Conservation (phyloP, 2,329 filamentous ascomycete species). For the Stagonosporopsis vannaccii region DNA sequence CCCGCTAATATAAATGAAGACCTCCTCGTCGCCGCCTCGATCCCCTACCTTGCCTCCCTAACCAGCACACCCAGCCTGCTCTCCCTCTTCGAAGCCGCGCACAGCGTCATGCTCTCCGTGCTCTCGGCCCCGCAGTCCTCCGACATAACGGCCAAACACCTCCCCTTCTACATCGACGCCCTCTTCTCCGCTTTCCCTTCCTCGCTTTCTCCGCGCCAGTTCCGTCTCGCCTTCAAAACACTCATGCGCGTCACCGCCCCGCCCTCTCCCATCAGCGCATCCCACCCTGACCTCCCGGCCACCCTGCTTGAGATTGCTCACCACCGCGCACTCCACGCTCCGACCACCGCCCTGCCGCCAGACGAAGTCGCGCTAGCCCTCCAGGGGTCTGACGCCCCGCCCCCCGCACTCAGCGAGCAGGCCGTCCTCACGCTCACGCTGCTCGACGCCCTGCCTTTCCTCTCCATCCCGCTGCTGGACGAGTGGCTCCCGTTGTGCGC, state of each 20-base stretch:
- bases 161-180: conserved; percentile 84
- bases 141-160: conserved; percentile 70
- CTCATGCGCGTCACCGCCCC: conserved; percentile 82
- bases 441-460: conserved; percentile 77
- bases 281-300: conserved; percentile 79
- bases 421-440: conserved; percentile 77
- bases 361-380: conserved; percentile 51
- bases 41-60: conserved; percentile 73
- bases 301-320: conserved; percentile 80
- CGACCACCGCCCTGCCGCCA: conserved; percentile 53
- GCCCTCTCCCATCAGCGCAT: conserved; percentile 75
- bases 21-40: conserved; percentile 76
- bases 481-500: conserved; percentile 82
- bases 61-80: conserved; percentile 62
- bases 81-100: conserved; percentile 86
- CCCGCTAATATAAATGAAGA: conserved; percentile 72
- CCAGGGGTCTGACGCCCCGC: conserved; percentile 43
- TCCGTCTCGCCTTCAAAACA: conserved; percentile 86
- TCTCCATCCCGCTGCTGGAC: conserved; percentile 73
- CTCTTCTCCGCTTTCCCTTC: conserved; percentile 80
- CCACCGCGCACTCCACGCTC: conserved; percentile 66
- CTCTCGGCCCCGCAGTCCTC: conserved; percentile 82
- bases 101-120: conserved; percentile 80
- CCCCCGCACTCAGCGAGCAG: conserved; percentile 72
- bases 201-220: conserved; percentile 82